Percentiles rank a stretch among this genome's conserved stretches.
These are phyloP conservation scores for Coffea humblotiana DNA, from an alignment of 305 asterid genomes.

Conservation along the genomic window DNA sequence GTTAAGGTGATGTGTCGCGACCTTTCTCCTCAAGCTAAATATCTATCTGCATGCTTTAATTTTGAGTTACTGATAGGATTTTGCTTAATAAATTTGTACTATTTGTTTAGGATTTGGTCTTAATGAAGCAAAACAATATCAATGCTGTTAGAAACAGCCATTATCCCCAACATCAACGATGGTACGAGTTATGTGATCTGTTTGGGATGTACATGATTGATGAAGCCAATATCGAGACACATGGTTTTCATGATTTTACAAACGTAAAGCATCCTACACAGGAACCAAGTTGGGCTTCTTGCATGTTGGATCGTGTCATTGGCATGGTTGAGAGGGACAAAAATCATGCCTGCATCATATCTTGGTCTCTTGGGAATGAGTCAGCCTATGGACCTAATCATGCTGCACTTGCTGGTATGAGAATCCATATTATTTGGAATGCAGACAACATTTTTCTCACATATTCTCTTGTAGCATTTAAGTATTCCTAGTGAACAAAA, in stretches of 20 bases:
- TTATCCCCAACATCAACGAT: conserved; percentile 93
- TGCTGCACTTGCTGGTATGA: conserved; percentile 85
- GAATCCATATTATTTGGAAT: background rate
- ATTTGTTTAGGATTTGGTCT: conserved; percentile 70
- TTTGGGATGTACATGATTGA: conserved; percentile 99
- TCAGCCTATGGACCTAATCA: conserved; percentile 96
- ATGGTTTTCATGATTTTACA: conserved; percentile 78
- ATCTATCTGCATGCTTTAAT: conserved; percentile 9
- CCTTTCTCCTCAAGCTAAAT: conserved; percentile 18
- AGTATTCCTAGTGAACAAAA: background rate
- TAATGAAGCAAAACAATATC: conserved; percentile 92
- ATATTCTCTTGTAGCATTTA: background rate
- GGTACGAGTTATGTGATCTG: conserved; percentile 96
- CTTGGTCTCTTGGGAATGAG: conserved; percentile 98
- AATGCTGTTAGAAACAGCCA: conserved; percentile 98
- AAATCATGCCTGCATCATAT: conserved; percentile 87
- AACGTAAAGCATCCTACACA: conserved; percentile 73
- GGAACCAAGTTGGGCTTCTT: conserved; percentile 79
- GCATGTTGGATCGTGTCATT: conserved; percentile 91
- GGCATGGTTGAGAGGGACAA: conserved; percentile 99
- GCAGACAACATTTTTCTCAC: background rate
- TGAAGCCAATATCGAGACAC: conserved; percentile 98
- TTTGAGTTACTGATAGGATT: background rate
- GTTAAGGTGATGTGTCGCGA: conserved; percentile 59
- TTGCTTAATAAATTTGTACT: conserved; percentile 1